Evolutionary conservation across 1,139 yeast genomes (phyloP).

Genomic region (Lodderomyces theae): DNA sequence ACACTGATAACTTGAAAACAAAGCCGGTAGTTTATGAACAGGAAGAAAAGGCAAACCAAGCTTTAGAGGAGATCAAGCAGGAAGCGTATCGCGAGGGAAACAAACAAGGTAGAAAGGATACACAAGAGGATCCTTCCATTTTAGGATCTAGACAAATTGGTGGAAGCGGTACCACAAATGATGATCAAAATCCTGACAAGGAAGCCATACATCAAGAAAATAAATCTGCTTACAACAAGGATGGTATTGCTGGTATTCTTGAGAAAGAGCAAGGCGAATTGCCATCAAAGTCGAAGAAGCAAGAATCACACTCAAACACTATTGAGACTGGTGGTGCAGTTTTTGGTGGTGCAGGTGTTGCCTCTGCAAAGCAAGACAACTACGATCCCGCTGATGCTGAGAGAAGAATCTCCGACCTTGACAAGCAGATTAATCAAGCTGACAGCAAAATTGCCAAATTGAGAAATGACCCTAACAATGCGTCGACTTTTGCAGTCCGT

Average conservation of each 20-base stretch:
- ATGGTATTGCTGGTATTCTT: slow-evolving; percentile 22
- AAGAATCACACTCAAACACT: slow-evolving; percentile 3
- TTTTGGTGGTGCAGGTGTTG: slow-evolving; percentile 8
- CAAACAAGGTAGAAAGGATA: slow-evolving; percentile 11
- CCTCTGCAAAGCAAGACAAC: slow-evolving; percentile 4
- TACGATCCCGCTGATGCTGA: slow-evolving; percentile 8
- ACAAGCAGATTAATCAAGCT: slow-evolving; percentile 11
- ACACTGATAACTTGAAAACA: slow-evolving; percentile 28
- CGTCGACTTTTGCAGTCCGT: slow-evolving; percentile 18
- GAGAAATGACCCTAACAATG: slow-evolving; percentile 14
- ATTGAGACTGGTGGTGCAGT: slow-evolving; percentile 4
- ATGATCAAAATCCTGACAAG: slow-evolving; percentile 19
- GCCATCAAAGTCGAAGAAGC: slow-evolving; percentile 1
- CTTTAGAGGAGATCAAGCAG: slow-evolving; percentile 17
- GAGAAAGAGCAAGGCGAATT: slow-evolving; percentile 10
- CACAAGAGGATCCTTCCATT: slow-evolving; percentile 7
- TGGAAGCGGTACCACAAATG: slow-evolving; percentile 6
- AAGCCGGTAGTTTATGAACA: slow-evolving; percentile 27
- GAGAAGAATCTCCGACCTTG: slow-evolving; percentile 13
- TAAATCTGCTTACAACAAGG: slow-evolving; percentile 30
- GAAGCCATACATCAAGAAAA: slow-evolving; percentile 26
- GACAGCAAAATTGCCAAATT: slow-evolving; percentile 11
- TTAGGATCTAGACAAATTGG: slow-evolving; percentile 8
- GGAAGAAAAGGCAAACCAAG: slow-evolving; percentile 15
- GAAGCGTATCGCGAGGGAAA: slow-evolving; percentile 17